Percentiles rank a stretch among this genome's conserved stretches.
Conservation (phyloP, 2,329 filamentous ascomycete species). For the Lecanicillium sp. region DNA sequence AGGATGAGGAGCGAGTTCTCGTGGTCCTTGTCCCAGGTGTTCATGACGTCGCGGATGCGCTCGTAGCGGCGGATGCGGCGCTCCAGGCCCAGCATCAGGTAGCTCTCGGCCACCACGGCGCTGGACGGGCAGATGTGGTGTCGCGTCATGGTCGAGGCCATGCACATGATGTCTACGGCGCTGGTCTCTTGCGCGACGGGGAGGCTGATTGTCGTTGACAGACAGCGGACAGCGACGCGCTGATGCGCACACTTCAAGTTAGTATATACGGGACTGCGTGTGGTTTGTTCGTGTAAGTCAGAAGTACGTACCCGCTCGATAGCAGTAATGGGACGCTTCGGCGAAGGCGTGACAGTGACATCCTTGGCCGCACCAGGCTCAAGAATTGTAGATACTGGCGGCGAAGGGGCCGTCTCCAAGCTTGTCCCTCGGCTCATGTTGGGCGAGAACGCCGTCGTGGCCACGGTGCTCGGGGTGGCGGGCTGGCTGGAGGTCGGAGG, state of each 20-base stretch:
- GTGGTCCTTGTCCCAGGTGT: slow-evolving; percentile 81
- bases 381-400: slow-evolving; percentile 12
- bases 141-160: slow-evolving; percentile 55
- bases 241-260: slow-evolving; percentile 26
- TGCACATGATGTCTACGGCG: slow-evolving; percentile 62
- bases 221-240: slow-evolving; percentile 66
- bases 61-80: slow-evolving; percentile 81
- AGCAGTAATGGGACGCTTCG: slow-evolving; percentile 72
- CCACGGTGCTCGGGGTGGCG: slow-evolving; percentile 24
- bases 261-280: too few species aligned
- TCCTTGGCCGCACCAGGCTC: slow-evolving; percentile 5
- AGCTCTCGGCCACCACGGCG: slow-evolving; percentile 72
- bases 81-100: slow-evolving; percentile 67
- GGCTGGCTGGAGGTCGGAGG: slow-evolving; percentile 21
- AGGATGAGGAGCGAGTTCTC: slow-evolving; percentile 68
- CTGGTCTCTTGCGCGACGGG: slow-evolving; percentile 69
- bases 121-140: slow-evolving; percentile 56
- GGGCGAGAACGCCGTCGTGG: slow-evolving; percentile 27
- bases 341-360: slow-evolving; percentile 54
- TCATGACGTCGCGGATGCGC: slow-evolving; percentile 77
- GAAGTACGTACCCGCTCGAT: slow-evolving; percentile 58
- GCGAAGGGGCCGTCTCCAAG: slow-evolving; percentile 20
- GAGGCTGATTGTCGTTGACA: slow-evolving; percentile 61
- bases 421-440: slow-evolving; percentile 25
- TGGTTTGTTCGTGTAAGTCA: too few species aligned